These are phyloP conservation scores for Mollisiaceae sp. DNA, from an alignment of 2,329 filamentous ascomycete genomes.

Conservation along the genomic window DNA sequence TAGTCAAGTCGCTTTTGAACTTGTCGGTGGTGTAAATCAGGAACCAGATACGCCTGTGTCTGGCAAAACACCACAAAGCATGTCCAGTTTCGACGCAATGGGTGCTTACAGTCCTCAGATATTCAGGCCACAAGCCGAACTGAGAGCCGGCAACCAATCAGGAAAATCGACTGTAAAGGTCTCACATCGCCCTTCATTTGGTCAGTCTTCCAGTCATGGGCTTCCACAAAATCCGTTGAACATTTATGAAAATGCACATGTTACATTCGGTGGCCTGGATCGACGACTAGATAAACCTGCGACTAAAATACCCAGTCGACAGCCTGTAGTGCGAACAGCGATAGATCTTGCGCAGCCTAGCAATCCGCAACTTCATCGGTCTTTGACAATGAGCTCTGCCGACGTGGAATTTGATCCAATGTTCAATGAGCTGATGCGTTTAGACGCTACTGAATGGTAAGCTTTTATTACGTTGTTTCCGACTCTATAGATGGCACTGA, in stretches of 20 bases:
- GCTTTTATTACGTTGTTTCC: constrained; percentile 16
- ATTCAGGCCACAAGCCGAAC: constrained; percentile 20
- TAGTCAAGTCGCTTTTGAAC: constrained; percentile 39
- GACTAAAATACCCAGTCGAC: not conserved
- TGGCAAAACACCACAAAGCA: constrained; percentile 35
- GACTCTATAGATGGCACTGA: constrained; percentile 22
- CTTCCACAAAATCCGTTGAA: constrained; percentile 29
- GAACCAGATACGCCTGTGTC: constrained; percentile 33
- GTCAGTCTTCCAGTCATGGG: constrained; percentile 27
- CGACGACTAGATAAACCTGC: constrained; percentile 20
- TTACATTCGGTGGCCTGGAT: constrained; percentile 23
- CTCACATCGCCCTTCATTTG: constrained; percentile 26
- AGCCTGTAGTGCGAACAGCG: constrained; percentile 15
- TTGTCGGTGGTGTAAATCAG: constrained; percentile 36
- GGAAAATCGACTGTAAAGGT: not conserved
- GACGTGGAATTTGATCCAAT: constrained; percentile 50
- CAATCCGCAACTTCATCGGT: constrained; percentile 29
- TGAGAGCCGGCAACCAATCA: not conserved
- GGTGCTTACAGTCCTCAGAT: constrained; percentile 33
- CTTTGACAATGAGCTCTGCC: constrained; percentile 31
- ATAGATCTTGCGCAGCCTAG: constrained; percentile 22
- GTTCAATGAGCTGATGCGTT: constrained; percentile 62
- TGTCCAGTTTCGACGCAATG: constrained; percentile 31
- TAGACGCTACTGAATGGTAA: constrained; percentile 57
- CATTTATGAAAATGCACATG: constrained; percentile 33